These are phyloP conservation scores for Mariannaea elegans DNA, from an alignment of 2,329 filamentous ascomycete species.

Conservation along the genomic window DNA sequence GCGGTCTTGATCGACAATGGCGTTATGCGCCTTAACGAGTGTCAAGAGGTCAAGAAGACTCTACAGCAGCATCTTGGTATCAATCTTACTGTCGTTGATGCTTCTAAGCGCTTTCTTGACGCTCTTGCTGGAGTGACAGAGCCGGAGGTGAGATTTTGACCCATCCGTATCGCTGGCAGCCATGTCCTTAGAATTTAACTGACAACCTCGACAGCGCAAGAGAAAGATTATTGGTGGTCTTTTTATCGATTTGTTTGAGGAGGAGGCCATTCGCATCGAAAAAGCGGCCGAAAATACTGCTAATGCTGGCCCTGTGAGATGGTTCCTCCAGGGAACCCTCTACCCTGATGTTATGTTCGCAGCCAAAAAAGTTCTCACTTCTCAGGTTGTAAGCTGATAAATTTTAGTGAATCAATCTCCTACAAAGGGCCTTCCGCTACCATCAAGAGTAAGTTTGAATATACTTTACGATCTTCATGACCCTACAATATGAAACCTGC, in stretches of 20 bases:
- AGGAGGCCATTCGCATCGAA: slow-evolving; percentile 75
- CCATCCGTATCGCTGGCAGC: no score
- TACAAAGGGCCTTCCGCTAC: slow-evolving; percentile 57
- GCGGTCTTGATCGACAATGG: slow-evolving; percentile 89
- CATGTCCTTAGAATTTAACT: no score
- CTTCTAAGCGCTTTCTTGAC: slow-evolving; percentile 77
- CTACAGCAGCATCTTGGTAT: slow-evolving; percentile 84
- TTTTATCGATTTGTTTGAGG: slow-evolving; percentile 75
- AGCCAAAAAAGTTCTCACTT: no score
- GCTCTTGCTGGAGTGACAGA: slow-evolving; percentile 78
- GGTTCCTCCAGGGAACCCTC: slow-evolving; percentile 87
- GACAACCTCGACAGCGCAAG: no score
- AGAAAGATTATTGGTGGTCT: slow-evolving; percentile 88
- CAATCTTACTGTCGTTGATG: slow-evolving; percentile 89
- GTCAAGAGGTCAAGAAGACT: slow-evolving; percentile 80
- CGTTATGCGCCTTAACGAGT: slow-evolving; percentile 86
- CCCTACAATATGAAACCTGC: no score
- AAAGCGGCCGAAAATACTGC: slow-evolving; percentile 72
- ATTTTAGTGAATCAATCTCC: slow-evolving; percentile 18
- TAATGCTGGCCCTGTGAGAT: slow-evolving; percentile 80
- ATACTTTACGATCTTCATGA: slow-evolving; percentile 4
- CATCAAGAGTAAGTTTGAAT: slow-evolving; percentile 52
- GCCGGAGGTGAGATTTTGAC: no score
- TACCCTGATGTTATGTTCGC: slow-evolving; percentile 65
- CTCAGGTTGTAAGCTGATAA: neutral